Conservation (phyloP, 108 stramenopile genomes). For the Cyclotella sp. region DNA sequence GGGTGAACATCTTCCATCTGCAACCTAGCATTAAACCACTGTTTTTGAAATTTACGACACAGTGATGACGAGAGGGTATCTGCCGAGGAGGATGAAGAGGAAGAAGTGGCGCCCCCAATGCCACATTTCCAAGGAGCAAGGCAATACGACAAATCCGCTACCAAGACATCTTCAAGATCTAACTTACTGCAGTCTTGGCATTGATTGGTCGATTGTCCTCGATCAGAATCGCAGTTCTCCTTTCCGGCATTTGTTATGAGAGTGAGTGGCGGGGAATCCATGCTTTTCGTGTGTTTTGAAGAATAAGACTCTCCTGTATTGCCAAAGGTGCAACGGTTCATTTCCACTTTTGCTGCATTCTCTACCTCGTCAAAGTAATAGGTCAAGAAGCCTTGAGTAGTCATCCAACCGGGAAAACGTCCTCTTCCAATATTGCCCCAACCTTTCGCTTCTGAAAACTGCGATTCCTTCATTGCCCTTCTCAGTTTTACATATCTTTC, state of each 20-base stretch:
- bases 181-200: constrained; percentile 50
- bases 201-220: constrained; percentile 15
- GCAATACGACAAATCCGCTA: constrained; percentile 51
- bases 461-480: constrained; percentile 3
- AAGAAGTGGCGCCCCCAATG: constrained; percentile 7
- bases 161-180: constrained; percentile 31
- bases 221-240: constrained; percentile 23
- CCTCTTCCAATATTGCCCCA: constrained; percentile 64
- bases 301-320: constrained; percentile 54
- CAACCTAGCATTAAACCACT: constrained; percentile 41
- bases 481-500: constrained; percentile 18
- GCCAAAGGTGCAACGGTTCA: constrained; percentile 69
- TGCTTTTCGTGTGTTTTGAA: background rate
- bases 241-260: constrained; percentile 39
- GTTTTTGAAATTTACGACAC: constrained; percentile 42
- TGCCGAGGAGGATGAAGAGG: constrained; percentile 7
- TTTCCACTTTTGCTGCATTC: constrained; percentile 59
- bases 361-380: constrained; percentile 68
- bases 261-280: background rate
- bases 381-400: constrained; percentile 70
- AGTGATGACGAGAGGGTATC: constrained; percentile 35
- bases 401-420: constrained; percentile 65
- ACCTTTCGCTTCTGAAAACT: constrained; percentile 43
- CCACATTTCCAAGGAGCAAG: constrained; percentile 52
- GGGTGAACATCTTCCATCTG: constrained; percentile 59